Conservation (phyloP, 441 rosid species). For the Pelargonium australe region DNA sequence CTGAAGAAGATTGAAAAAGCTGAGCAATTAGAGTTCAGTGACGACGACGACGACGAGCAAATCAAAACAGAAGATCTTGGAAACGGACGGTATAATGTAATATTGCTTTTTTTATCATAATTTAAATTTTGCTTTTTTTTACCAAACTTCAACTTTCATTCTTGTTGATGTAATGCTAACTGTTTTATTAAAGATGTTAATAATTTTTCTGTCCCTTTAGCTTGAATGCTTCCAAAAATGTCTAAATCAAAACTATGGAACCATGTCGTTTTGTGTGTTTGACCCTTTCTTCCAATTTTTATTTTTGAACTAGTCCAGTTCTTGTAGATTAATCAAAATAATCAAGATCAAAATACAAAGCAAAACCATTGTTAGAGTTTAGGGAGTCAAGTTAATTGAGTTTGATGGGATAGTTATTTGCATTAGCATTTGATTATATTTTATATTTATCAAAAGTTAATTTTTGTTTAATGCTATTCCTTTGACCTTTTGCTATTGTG, state of each 20-base stretch:
- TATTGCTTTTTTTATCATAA: conserved; percentile 13
- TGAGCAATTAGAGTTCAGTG: conserved; percentile 15
- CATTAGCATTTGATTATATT: background rate
- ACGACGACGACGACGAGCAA: conserved; percentile 13
- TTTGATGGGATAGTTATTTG: too few species aligned
- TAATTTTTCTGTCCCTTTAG: background rate
- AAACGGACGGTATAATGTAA: conserved; percentile 63
- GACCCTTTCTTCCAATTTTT: background rate
- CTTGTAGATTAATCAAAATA: background rate
- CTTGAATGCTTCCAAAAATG: background rate
- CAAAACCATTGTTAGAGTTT: too few species aligned
- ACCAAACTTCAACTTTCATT: background rate
- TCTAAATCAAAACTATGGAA: background rate
- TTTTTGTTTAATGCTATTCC: background rate
- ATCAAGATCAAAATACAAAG: too few species aligned
- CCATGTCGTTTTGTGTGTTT: conserved; percentile 7
- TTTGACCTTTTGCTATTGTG: conserved; percentile 3
- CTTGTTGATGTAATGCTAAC: background rate
- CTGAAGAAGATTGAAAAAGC: conserved; percentile 19
- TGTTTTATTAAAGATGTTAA: background rate
- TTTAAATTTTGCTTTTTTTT: background rate
- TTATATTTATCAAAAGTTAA: background rate
- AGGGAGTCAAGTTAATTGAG: too few species aligned
- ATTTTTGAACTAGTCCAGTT: background rate
- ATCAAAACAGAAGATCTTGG: conserved; percentile 26